Evolutionary conservation across 1,284 basidiomycete species (phyloP).

Genomic region (Blastosporella zonata): DNA sequence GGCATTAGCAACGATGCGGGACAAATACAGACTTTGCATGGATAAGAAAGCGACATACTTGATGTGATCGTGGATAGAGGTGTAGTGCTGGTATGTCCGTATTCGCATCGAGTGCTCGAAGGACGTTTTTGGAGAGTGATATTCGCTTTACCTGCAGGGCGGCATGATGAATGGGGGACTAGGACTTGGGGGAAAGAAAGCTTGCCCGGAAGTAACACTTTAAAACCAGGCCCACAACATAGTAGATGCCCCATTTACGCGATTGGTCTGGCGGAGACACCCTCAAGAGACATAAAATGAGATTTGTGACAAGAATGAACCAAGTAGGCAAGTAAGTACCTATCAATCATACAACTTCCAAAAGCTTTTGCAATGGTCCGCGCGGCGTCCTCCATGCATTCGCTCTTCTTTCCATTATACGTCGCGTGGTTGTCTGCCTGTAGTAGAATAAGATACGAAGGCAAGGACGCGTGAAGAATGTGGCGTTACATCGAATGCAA

Average conservation of each 20-base stretch:
- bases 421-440: conserved; percentile 70
- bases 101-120: conserved; percentile 85
- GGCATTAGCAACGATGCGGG: conserved; percentile 18
- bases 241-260: conserved; percentile 93
- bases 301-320: background rate
- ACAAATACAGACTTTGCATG: conserved; percentile 5
- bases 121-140: conserved; percentile 88
- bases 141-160: conserved; percentile 77
- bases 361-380: conserved; percentile 91
- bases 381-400: conserved; percentile 89
- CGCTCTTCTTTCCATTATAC: conserved; percentile 57
- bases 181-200: conserved; percentile 14
- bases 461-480: conserved; percentile 1
- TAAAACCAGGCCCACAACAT: conserved; percentile 87
- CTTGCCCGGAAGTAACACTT: conserved; percentile 93
- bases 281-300: conserved; percentile 30
- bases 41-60: conserved; percentile 49
- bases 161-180: conserved; percentile 1
- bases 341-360: conserved; percentile 85
- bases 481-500: conserved; percentile 65
- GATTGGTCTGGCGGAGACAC: conserved; percentile 69
- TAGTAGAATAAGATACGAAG: background rate
- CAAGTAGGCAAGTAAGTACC: conserved; percentile 42
- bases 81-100: conserved; percentile 78
- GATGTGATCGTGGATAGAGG: conserved; percentile 80